Evolutionary conservation across 139 green algal genomes (phyloP), one percentile per base, ranked within the genome.

Genomic region (Volvox africanus): DNA sequence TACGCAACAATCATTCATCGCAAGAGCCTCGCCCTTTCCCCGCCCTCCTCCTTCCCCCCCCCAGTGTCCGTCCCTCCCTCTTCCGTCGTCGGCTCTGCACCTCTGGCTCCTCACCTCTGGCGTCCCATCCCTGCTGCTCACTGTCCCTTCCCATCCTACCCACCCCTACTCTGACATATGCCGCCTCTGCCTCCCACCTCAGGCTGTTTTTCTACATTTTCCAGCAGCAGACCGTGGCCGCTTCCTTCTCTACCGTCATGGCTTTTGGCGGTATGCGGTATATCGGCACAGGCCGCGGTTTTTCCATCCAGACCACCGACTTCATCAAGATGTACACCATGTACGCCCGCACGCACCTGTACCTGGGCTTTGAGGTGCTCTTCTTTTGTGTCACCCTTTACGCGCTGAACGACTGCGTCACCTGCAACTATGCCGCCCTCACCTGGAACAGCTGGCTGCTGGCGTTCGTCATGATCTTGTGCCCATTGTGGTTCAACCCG

Each of bases 201-300:
- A 89, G 84, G 36, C 90, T 97, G n/a, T 90, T 92, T 50, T 97
- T 97, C 93, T 97, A 96, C 92, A 94, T 97, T 78, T 96, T 97
- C 89, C 94, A 95, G 85, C 90, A 95, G 61, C 95, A 96, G 90
- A 97, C 96, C 2, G 78, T 91, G 32, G 86, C 86, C 16, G 28
- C 62, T 9, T 91, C 78, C 28, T 91, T 91, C 78, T 55, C 26
- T 16, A 32, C 26, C 36, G 88, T 87, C 28, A 87, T 91, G 78
- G 65, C 78, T 28, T 91, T 71, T 62, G 88, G 88, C 36, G 88
- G 88, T 2, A 87, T 87, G 88, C 32, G 65, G 2, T 91, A 91
- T 77, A 81, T 91, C 28, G 88, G 78, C 26, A 91, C 88, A 16
- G 88, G 88, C 71, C 78, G 88, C 36, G 88, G 88, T 17, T 87